Base-by-base conservation (phyloP, 768 basidiomycete genomes). In the Serendipita sp. region DNA sequence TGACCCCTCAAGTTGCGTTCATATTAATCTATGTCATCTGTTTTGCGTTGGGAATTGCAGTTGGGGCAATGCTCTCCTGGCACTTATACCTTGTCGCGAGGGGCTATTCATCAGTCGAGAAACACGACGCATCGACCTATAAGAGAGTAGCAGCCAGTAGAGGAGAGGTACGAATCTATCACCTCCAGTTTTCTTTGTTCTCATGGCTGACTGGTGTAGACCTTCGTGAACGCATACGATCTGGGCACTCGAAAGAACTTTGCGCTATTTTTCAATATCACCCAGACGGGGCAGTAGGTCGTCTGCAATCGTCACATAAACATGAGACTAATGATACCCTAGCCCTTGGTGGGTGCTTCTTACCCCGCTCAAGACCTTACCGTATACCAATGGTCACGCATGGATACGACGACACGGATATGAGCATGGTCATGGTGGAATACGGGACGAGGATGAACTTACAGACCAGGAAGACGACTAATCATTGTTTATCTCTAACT, bases 201-300 rank as follows among this genome's bases (percentile, higher is more conserved):
- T 38, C 13, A 41, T 10, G 23, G 41, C 32, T 36, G 7, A 28
- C 48, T 28, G 35, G 32, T 67, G 11, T 44, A 90, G 89, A 77
- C 76, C 1, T 98, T 93, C 70, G 78, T 91, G 10, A 97, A 97
- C 70, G 91, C 88, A 1, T 99, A 92, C 71, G 89, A 98, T 72
- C 76, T 95, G 3, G 95, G 82, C 30, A 79, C 77, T 70, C 74
- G 76, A 62, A 79, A 78, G 69, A 98, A 99, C 71, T 75, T 97
- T 8, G 74, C 80, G 67, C 72, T 91, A 18, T 96, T 95, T 71
- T 95, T 98, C 76, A 97, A 97, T 69, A 70, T 95, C 35, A 89
- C 88, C 8, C 76, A 78, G 18, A 78, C 80, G 8, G 86, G 89
- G 76, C 91, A 93, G 91, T 95, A 73, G 69, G 91, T 84, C 11